phyloP scores from a whole-genome alignment of 257 asterid genomes.

The Primulina tabacum region DNA sequence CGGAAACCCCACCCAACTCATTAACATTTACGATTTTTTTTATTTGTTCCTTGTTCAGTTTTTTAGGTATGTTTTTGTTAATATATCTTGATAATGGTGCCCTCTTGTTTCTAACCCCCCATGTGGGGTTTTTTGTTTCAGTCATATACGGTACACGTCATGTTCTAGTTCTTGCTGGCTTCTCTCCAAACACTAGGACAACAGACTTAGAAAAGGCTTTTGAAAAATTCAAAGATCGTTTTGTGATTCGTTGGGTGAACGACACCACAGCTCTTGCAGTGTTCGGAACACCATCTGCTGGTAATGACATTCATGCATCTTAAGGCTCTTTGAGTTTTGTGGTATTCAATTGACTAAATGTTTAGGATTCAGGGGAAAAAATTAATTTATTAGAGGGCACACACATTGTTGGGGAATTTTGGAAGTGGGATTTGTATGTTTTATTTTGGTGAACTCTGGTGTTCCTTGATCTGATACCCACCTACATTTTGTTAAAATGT shows the following conservation, averaged over 20 bases:
- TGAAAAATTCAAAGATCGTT: constrained; percentile 59
- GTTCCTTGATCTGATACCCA: background rate
- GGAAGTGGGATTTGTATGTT: background rate
- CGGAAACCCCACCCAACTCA: background rate
- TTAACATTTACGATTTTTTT: background rate
- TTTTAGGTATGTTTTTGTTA: background rate
- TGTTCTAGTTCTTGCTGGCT: constrained; percentile 70
- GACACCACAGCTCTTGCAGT: constrained; percentile 86
- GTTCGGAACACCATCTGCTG: constrained; percentile 70
- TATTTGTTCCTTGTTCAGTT: background rate
- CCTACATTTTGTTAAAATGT: background rate
- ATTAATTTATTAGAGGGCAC: no score
- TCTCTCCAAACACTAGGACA: constrained; percentile 66
- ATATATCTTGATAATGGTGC: constrained; percentile 28
- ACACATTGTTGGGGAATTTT: background rate
- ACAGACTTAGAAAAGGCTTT: constrained; percentile 73
- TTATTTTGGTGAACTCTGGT: background rate
- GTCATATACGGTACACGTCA: constrained; percentile 62
- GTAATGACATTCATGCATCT: constrained; percentile 35
- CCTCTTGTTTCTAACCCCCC: constrained; percentile 13
- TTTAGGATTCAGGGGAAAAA: background rate
- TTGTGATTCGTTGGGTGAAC: constrained; percentile 87
- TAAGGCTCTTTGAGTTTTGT: constrained; percentile 6
- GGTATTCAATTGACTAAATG: constrained; percentile 4
- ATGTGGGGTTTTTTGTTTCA: constrained; percentile 27